Conservation (phyloP, 179 eudicot species). For the Dionaea muscipula region DNA sequence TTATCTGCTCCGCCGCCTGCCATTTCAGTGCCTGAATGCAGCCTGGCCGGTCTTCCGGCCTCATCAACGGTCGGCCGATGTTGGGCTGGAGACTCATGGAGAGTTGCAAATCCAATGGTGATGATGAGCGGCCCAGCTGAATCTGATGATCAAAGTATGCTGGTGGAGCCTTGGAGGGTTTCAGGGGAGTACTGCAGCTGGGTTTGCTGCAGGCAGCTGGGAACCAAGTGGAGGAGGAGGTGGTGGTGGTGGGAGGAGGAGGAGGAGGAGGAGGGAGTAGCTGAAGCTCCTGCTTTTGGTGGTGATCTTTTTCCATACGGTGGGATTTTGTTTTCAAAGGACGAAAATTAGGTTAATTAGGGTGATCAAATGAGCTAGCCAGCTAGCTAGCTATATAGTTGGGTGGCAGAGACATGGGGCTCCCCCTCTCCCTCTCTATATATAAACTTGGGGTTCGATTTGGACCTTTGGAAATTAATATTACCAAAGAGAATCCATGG, state of each 20-base stretch:
- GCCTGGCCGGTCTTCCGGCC: conserved; percentile 3
- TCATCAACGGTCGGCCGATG: conserved; percentile 8
- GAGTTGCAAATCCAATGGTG: conserved; percentile 50
- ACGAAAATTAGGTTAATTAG: neutral
- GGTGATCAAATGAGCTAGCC: too few relatives aligned
- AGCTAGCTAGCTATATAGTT: too few relatives aligned
- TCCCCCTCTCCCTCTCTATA: too few relatives aligned
- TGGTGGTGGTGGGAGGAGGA: conserved; percentile 16
- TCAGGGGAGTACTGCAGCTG: conserved; percentile 7
- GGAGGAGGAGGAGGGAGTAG: conserved; percentile 54
- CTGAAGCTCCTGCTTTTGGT: conserved; percentile 43
- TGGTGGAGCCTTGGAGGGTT: conserved; percentile 13
- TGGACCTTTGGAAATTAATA: too few relatives aligned
- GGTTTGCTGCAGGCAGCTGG: conserved; percentile 9
- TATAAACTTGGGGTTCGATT: too few relatives aligned
- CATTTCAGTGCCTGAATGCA: conserved; percentile 44
- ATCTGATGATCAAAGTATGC: conserved; percentile 6
- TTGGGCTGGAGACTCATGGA: conserved; percentile 46
- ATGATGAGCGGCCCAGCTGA: too few relatives aligned
- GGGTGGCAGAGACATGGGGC: too few relatives aligned
- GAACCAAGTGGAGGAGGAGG: conserved; percentile 28
- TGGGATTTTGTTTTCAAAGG: neutral
- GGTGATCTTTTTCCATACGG: conserved; percentile 49
- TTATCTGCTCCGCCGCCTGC: conserved; percentile 79
- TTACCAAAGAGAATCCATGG: too few relatives aligned